Evolutionary conservation across 176 grass and related monocot species (phyloP).

Genomic region (Tillandsia fasciculata): DNA sequence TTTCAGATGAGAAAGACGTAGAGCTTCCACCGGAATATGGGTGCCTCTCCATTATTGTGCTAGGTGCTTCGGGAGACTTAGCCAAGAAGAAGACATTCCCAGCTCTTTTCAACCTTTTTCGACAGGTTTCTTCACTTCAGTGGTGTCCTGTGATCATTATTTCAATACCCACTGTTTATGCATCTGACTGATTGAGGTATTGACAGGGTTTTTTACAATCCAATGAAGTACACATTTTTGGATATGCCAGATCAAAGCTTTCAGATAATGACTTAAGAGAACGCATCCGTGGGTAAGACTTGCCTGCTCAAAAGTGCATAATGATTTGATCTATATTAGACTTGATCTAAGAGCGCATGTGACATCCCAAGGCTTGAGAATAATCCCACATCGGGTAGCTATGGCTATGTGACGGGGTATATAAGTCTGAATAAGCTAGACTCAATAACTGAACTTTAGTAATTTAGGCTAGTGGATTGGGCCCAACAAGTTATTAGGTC

Average conservation of each 20-base stretch:
- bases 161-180: background rate
- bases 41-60: constrained; percentile 79
- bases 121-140: constrained; percentile 46
- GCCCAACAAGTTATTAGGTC: too few relatives aligned
- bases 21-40: constrained; percentile 45
- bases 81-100: constrained; percentile 99
- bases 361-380: background rate
- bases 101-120: constrained; percentile 88
- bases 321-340: background rate
- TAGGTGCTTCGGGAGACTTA: constrained; percentile 96
- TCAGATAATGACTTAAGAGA: constrained; percentile 83
- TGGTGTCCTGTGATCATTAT: constrained; percentile 1
- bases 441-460: too few relatives aligned
- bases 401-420: too few relatives aligned
- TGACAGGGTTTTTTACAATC: constrained; percentile 71
- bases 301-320: constrained; percentile 5
- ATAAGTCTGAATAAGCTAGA: too few relatives aligned
- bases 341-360: too few relatives aligned
- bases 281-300: constrained; percentile 65
- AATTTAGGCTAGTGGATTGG: too few relatives aligned
- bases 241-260: constrained; percentile 86
- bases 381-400: background rate
- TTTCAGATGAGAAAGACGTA: constrained; percentile 41
- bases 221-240: constrained; percentile 82
- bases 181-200: constrained; percentile 11